Evolutionary conservation across 2,329 filamentous ascomycete species (phyloP).

Genomic region (Diaporthe eres): DNA sequence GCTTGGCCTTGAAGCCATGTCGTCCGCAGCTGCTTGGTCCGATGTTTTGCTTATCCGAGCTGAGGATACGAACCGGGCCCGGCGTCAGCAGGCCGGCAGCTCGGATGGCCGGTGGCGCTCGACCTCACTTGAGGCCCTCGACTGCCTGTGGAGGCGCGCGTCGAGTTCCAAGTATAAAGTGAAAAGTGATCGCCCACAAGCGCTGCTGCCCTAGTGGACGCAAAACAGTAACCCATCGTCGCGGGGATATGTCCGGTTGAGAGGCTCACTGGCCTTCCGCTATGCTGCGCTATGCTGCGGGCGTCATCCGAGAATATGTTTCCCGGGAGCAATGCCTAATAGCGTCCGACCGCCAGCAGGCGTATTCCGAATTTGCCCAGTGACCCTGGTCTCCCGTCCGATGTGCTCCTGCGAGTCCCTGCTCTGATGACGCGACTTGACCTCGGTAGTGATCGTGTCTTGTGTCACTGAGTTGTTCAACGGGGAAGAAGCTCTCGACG

Average conservation of each 20-base stretch:
- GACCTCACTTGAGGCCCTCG: conserved; percentile 12
- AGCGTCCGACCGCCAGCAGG: conserved; percentile 13
- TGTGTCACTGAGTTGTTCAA: not conserved
- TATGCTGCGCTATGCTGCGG: conserved; percentile 3
- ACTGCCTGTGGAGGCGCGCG: not conserved
- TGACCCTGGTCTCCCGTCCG: not conserved
- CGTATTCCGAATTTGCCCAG: not conserved
- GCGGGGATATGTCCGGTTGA: not conserved
- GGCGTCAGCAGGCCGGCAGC: conserved; percentile 25
- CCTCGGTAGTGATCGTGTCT: conserved; percentile 2
- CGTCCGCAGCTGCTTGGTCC: conserved; percentile 18
- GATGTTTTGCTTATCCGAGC: conserved; percentile 11
- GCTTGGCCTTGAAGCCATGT: conserved; percentile 4
- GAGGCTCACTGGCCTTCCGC: not conserved
- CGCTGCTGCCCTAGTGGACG: not conserved
- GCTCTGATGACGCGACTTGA: not conserved
- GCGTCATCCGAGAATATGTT: conserved; percentile 18
- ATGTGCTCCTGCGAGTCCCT: not conserved
- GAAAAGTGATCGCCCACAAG: not conserved
- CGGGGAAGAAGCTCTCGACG: not conserved
- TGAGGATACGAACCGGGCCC: conserved; percentile 25
- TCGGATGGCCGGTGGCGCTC: conserved; percentile 17
- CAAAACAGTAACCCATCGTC: not conserved
- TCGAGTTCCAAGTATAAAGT: not conserved
- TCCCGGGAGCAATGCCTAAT: conserved; percentile 2